phyloP scores from a whole-genome alignment of 495 filamentous ascomycete genomes.

The Aspergillus egyptiacus region DNA sequence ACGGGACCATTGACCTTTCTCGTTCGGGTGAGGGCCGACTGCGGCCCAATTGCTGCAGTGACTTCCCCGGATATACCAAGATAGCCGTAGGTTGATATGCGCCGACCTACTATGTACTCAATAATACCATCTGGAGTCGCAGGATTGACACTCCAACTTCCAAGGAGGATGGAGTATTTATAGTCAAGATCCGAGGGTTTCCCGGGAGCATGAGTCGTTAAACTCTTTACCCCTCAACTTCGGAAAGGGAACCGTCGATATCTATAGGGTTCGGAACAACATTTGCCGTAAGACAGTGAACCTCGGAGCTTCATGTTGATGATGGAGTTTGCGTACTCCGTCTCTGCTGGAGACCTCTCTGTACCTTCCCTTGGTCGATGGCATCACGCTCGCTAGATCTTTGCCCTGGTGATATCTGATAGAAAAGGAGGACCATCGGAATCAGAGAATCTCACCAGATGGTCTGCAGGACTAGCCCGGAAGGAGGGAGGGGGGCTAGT shows the following conservation, averaged over 20 bases:
- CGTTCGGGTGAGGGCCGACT: neutral
- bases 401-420: neutral
- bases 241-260: neutral
- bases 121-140: too few relatives aligned
- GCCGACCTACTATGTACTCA: neutral
- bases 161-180: too few relatives aligned
- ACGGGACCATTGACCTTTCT: too few relatives aligned
- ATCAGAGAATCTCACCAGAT: neutral
- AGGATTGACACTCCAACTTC: too few relatives aligned
- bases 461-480: neutral
- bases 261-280: neutral
- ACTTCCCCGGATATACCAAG: neutral
- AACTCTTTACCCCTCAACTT: neutral
- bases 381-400: too few relatives aligned
- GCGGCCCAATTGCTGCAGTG: neutral
- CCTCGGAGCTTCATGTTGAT: neutral
- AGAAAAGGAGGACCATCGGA: neutral
- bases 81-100: neutral
- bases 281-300: neutral
- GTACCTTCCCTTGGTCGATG: too few relatives aligned
- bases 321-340: too few relatives aligned
- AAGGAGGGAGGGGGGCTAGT: neutral
- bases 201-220: neutral
- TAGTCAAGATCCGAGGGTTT: neutral
- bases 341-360: too few relatives aligned